phyloP scores from a whole-genome alignment of 2,329 filamentous ascomycete species.

The Diaporthe longicolla region DNA sequence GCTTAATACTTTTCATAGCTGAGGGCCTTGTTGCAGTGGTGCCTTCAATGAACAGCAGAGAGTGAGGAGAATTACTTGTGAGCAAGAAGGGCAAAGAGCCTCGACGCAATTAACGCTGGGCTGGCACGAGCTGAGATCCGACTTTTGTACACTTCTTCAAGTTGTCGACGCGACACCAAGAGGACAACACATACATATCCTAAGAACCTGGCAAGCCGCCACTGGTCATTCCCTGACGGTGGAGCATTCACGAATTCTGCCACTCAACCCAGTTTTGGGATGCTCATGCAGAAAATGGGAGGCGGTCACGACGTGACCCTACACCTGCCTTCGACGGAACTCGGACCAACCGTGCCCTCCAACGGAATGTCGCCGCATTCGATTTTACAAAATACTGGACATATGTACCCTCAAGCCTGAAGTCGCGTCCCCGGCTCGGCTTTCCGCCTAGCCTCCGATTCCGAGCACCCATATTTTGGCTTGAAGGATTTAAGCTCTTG shows the following conservation, averaged over 20 bases:
- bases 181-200: not conserved
- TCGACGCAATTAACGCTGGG: not conserved
- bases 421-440: too few relatives aligned
- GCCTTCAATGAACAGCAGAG: not conserved
- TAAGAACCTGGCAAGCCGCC: not conserved
- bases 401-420: too few relatives aligned
- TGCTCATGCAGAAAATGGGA: not conserved
- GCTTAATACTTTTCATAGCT: not conserved
- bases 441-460: too few relatives aligned
- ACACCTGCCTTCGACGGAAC: not conserved
- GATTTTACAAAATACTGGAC: too few relatives aligned
- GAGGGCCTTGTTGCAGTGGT: not conserved
- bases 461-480: too few relatives aligned
- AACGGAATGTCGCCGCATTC: not conserved
- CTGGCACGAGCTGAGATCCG: not conserved
- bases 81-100: not conserved
- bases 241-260: not conserved
- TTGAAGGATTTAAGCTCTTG: too few relatives aligned
- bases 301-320: not conserved
- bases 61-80: not conserved
- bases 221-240: not conserved
- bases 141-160: not conserved
- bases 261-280: too few relatives aligned
- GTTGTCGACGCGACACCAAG: not conserved
- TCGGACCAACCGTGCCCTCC: not conserved